Conservation (phyloP, 2,329 filamentous ascomycete genomes). For the Sporothrix pseudoabietina region DNA sequence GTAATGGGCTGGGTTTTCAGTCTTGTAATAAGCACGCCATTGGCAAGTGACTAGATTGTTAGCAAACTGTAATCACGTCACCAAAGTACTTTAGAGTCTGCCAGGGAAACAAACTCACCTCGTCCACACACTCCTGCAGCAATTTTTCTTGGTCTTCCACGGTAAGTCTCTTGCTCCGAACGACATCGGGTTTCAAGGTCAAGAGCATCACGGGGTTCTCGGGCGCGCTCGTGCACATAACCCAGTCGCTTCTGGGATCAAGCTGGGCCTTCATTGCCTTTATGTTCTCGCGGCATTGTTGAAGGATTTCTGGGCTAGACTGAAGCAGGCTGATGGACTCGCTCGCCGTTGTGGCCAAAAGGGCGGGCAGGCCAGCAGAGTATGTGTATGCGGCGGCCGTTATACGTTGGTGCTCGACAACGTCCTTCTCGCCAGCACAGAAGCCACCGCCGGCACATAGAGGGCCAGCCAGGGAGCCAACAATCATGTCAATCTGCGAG, state of each 20-base stretch:
- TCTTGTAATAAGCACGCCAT: conserved; percentile 85
- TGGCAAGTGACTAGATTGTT: conserved; percentile 69
- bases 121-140: conserved; percentile 90
- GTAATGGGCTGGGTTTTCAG: conserved; percentile 76
- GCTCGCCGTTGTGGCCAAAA: conserved; percentile 92
- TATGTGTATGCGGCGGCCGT: conserved; percentile 91
- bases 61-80: not conserved
- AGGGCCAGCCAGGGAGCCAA: conserved; percentile 87
- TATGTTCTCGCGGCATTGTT: conserved; percentile 81
- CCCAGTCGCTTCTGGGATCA: conserved; percentile 92
- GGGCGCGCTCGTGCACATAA: conserved; percentile 73
- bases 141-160: conserved; percentile 79
- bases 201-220: conserved; percentile 90
- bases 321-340: conserved; percentile 87
- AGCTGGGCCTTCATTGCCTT: conserved; percentile 82
- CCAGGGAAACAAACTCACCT: conserved; percentile 61
- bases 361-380: conserved; percentile 89
- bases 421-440: conserved; percentile 87
- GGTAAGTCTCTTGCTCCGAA: conserved; percentile 68
- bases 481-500: conserved; percentile 92
- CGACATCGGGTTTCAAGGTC: conserved; percentile 78
- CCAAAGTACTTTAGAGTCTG: too few relatives aligned
- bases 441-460: conserved; percentile 93
- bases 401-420: conserved; percentile 95
- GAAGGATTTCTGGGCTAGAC: conserved; percentile 79